Evolutionary conservation across 352 stramenopile species (phyloP), one percentile per base, ranked within the genome.

Genomic region (Pythium graminicola): DNA sequence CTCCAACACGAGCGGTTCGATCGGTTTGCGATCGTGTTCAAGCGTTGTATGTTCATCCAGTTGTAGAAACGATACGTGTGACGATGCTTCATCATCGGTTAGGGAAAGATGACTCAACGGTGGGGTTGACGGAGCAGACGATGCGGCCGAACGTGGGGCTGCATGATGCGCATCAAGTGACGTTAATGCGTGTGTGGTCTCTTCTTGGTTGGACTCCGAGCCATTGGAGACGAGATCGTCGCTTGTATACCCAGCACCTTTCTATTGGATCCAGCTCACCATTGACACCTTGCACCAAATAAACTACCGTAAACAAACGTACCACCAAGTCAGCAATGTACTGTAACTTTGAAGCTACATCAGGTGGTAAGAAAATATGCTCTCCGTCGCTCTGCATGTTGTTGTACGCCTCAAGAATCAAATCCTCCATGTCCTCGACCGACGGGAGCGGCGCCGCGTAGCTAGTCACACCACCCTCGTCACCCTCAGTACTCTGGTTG

Each of bases 341-440:
- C 50, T 86, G 80, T 8, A 90, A 61, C 49, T 86, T 86, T 27
- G 69, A 64, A 17, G 76, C 75, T 16, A 90, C 75, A 19, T 88
- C 73, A 1, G 75, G 56, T 10, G 80, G 75, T 23, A 90, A 54
- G 32, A 88, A 88, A 49, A 90, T 88, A 56, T 78, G 77, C 50
- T 90, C 80, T 27, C 77, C 80, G 43, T 90, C 80, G 49, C 76
- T 88, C 60, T 90, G 76, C 71, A 90, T 86, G 62, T 73, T 88
- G 54, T 85, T 86, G 61, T 90, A 90, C 32, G 80, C 80, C 54
- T 90, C 80, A 8, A 90, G 62, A 22, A 90, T 84, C 39, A 88
- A 65, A 33, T 86, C 70, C 57, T 90, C 76, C 50, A 90, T 69
- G 43, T 48, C 57, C 24, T 86, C 75, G 29, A 72, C 33, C 8